Conservation (phyloP, 495 filamentous ascomycete genomes). For the Neurospora sp. region DNA sequence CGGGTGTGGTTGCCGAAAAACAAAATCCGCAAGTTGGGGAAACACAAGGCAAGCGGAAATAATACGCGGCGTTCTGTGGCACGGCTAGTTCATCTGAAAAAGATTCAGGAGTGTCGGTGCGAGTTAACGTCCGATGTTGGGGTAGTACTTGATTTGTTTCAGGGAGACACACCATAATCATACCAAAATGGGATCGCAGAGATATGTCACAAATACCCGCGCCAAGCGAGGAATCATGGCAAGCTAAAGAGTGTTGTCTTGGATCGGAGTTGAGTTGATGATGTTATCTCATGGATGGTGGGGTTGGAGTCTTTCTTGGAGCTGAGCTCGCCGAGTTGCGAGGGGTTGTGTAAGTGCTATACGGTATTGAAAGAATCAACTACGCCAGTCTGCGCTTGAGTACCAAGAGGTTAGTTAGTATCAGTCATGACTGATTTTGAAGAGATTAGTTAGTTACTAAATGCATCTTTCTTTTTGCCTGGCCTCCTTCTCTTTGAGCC, state of each 20-base stretch:
- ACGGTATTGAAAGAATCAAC: background rate
- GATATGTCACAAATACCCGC: background rate
- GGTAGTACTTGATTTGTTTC: background rate
- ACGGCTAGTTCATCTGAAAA: background rate
- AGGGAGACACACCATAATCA: background rate
- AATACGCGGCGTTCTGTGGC: background rate
- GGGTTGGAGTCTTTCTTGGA: background rate
- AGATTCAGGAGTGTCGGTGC: background rate
- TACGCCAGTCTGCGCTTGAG: background rate
- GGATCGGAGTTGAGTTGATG: background rate
- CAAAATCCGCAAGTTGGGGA: background rate
- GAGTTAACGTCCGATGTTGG: background rate
- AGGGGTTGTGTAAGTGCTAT: background rate
- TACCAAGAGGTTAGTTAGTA: background rate
- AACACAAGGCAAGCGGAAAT: background rate
- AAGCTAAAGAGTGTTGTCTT: background rate
- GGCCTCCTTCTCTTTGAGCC: background rate
- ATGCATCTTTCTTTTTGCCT: background rate
- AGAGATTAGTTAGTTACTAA: background rate
- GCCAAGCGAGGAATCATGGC: background rate
- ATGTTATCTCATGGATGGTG: background rate
- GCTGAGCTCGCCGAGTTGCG: background rate
- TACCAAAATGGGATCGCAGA: background rate
- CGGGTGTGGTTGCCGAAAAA: background rate
- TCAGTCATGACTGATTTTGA: background rate